These are phyloP conservation scores for Dalbergia cultrata DNA, from an alignment of 306 rosid species.

Conservation along the genomic window DNA sequence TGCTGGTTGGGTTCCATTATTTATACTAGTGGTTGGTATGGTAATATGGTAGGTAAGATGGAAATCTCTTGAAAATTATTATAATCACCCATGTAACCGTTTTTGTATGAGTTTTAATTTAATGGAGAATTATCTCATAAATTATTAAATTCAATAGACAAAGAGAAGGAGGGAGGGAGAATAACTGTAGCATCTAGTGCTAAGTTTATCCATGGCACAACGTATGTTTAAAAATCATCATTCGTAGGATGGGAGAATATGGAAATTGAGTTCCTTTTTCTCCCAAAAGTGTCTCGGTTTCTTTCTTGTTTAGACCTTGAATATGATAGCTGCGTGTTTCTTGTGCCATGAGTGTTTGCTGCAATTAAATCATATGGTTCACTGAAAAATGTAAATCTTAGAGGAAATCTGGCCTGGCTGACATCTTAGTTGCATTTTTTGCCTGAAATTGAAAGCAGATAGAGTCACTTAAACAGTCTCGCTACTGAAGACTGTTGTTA, in stretches of 20 bases:
- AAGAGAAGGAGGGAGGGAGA: background rate
- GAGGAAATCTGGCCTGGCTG: background rate
- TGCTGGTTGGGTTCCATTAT: slow-evolving; percentile 29
- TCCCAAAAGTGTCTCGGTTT: too few relatives aligned
- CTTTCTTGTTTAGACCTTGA: too few relatives aligned
- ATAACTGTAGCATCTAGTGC: background rate
- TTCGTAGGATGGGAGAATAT: background rate
- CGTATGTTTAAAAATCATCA: slow-evolving; percentile 10
- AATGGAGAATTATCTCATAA: background rate
- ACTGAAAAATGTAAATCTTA: slow-evolving; percentile 6
- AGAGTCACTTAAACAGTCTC: background rate
- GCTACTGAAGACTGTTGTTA: background rate
- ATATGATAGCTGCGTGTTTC: background rate
- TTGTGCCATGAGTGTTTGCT: background rate
- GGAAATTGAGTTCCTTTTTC: background rate
- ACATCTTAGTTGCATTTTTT: background rate
- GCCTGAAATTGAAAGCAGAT: background rate
- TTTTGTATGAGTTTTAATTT: slow-evolving; percentile 11
- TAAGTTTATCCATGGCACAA: background rate
- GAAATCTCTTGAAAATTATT: slow-evolving; percentile 20
- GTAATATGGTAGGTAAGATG: background rate
- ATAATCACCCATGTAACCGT: slow-evolving; percentile 53
- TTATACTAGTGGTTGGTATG: background rate
- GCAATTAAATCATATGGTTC: background rate
- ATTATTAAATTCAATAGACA: background rate